Base-by-base conservation (phyloP, 2,329 filamentous ascomycete genomes). In the Pseudogymnoascus sp. region DNA sequence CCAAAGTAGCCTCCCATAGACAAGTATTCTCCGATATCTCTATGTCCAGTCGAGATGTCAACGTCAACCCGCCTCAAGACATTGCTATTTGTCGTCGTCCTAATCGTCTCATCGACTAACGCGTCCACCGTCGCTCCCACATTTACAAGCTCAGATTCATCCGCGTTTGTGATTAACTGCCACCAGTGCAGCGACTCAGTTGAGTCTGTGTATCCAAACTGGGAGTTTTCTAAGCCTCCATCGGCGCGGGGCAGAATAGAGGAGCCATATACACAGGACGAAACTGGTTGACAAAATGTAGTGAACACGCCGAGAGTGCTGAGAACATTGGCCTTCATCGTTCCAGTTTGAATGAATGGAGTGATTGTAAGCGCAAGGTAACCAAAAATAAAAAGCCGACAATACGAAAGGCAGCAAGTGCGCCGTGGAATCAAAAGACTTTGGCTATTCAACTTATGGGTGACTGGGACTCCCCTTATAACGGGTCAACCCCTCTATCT, bases 261-360 rank as follows among this genome's bases (percentile, higher is more conserved):
- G 3, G 41, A 18, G 41, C 41, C 41, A 30, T 52, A 52, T 15
- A 52, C 23, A 52, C 23, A 30, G 4, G 41, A 18, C 23, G 41
- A 52, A 15, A 52, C 41, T 3, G 41, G 41, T 52, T 52, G 41
- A 30, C 41, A 52, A 1, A 52, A 52, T 15, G 41, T 52, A n/a
- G 41, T 52, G 23, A 52, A 52, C 41, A 52, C 23, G 23, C 41
- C 41, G 41, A 52, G 41, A 23, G 41, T 52, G 41, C 41, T 52
- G 23, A 52, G 41, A 28, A 52, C 23, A 52, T 52, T 52, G 23
- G n/a, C 1, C 41, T 15, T 18, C 41, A 52, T 28, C 23, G 23
- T 52, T 28, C 6, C 23, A 15, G 23, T 52, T 12, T 30, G 2
- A 30, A 18, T 30, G 2, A 30, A 12, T 12, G 4, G n/a, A 28